Evolutionary conservation across 768 basidiomycete genomes (phyloP), one percentile per base, ranked within the genome.

Genomic region (Daedaleopsis sinensis): DNA sequence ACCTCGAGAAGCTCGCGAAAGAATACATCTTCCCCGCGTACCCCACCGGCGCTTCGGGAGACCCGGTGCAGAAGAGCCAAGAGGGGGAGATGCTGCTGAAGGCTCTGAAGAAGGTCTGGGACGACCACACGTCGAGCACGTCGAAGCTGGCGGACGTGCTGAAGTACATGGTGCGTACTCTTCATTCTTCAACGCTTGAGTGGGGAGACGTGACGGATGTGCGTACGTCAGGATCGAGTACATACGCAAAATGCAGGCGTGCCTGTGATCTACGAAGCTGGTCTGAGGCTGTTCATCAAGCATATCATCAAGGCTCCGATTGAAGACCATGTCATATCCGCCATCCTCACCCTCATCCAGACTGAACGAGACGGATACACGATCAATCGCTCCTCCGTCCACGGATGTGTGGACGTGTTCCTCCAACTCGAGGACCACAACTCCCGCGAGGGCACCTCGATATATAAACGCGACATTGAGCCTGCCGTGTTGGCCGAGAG

Each of bases 71-170:
- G 67, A 83, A 85, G 67, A 90, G 84, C 48, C 87, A 91, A 67
- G 94, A 95, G 70, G 92, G 89, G 0, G 96, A 98, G 70, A 74
- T 87, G 55, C 80, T 98, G 58, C 75, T 98, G 71, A 95, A 91
- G 70, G 90, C 91, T 32, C 63, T 97, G 56, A 84, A 85, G 70
- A 82, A 83, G 35, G 90, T 96, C 0, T 98, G 97, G 96, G 91
- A 96, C 57, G 94, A 98, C 71, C 97, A 99, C 74, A 87, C 80
- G 5, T 86, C 88, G 12, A 93, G 88, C 72, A 93, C 98, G 92
- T 78, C 82, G 27, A 93, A 96, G 72, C 73, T 99, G 61, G 85
- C 89, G 12, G 94, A 95, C 73, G 85, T 99, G 44, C 79, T 98
- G 65, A 94, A 92, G 71, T 99, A 99, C 71, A 97, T 99, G 95